Conservation (phyloP, 306 rosid genomes). For the Macrotyloma uniflorum region DNA sequence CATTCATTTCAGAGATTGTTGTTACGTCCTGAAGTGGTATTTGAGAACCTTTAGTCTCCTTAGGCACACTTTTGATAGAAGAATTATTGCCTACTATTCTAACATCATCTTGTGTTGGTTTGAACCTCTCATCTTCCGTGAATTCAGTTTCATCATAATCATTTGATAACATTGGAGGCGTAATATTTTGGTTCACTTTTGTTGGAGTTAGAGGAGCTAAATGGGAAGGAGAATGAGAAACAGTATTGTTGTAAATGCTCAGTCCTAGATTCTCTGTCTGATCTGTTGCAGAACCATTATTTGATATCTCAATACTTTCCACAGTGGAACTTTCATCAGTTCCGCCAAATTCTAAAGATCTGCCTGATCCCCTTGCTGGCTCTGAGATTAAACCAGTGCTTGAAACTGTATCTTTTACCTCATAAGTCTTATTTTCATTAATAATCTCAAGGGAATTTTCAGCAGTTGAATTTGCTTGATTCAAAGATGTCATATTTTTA, state of each 20-base stretch:
- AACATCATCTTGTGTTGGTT: constrained; percentile 40
- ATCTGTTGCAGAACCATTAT: constrained; percentile 34
- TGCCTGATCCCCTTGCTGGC: constrained; percentile 32
- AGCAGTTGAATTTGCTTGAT: constrained; percentile 41
- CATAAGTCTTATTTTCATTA: constrained; percentile 38
- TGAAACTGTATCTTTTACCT: constrained; percentile 28
- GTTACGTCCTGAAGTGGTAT: constrained; percentile 42
- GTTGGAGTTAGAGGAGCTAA: constrained; percentile 36
- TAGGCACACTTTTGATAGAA: constrained; percentile 38
- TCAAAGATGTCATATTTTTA: constrained; percentile 30
- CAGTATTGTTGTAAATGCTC: constrained; percentile 35
- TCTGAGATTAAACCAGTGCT: constrained; percentile 30
- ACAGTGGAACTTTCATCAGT: constrained; percentile 35
- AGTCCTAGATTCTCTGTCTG: constrained; percentile 34
- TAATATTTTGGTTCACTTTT: constrained; percentile 31
- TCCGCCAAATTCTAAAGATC: constrained; percentile 42
- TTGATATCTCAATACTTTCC: constrained; percentile 31
- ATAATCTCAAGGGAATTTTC: constrained; percentile 31
- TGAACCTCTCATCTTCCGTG: constrained; percentile 41
- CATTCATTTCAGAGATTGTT: constrained; percentile 72
- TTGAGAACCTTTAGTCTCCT: constrained; percentile 42
- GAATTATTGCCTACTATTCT: constrained; percentile 28
- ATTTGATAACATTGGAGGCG: constrained; percentile 28
- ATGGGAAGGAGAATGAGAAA: constrained; percentile 39
- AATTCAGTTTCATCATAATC: constrained; percentile 29